These are phyloP conservation scores for Geum urbanum DNA, from an alignment of 306 rosid genomes.

Conservation along the genomic window DNA sequence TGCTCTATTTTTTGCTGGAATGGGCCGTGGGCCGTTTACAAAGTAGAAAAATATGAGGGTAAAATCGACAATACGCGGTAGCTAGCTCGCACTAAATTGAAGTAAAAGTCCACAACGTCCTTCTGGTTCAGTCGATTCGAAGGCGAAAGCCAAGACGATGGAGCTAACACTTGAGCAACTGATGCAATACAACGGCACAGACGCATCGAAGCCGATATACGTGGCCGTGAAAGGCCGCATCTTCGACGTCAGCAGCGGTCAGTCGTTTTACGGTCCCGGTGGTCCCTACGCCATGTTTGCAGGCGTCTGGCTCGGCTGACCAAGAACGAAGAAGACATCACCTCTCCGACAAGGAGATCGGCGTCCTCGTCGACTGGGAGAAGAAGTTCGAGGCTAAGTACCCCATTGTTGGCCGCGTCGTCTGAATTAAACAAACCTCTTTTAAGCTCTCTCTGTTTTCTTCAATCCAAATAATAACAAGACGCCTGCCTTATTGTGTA, in stretches of 20 bases:
- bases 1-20: too few species aligned
- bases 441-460: neutral
- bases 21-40: too few species aligned
- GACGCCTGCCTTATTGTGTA: too few species aligned
- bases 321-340: slow-evolving; percentile 75
- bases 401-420: slow-evolving; percentile 68
- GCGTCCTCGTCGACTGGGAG: slow-evolving; percentile 90
- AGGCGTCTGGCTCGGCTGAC: slow-evolving; percentile 90
- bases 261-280: slow-evolving; percentile 87
- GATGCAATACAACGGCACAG: slow-evolving; percentile 59
- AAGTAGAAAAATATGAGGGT: too few species aligned
- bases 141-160: slow-evolving; percentile 29
- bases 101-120: neutral
- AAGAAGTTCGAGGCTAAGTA: slow-evolving; percentile 91
- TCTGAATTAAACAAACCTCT: slow-evolving; percentile 12
- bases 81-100: too few species aligned
- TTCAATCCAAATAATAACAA: neutral
- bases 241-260: slow-evolving; percentile 78
- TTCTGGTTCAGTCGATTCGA: too few species aligned
- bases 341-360: slow-evolving; percentile 93
- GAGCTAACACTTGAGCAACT: slow-evolving; percentile 59
- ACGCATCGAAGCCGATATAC: slow-evolving; percentile 79
- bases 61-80: too few species aligned
- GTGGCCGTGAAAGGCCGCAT: slow-evolving; percentile 75
- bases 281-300: slow-evolving; percentile 93